Percentiles rank a stretch among this genome's conserved stretches.
phyloP scores from a whole-genome alignment of 2,329 filamentous ascomycete genomes.

The Ophiognomonia clavigignenti-juglandacearum region DNA sequence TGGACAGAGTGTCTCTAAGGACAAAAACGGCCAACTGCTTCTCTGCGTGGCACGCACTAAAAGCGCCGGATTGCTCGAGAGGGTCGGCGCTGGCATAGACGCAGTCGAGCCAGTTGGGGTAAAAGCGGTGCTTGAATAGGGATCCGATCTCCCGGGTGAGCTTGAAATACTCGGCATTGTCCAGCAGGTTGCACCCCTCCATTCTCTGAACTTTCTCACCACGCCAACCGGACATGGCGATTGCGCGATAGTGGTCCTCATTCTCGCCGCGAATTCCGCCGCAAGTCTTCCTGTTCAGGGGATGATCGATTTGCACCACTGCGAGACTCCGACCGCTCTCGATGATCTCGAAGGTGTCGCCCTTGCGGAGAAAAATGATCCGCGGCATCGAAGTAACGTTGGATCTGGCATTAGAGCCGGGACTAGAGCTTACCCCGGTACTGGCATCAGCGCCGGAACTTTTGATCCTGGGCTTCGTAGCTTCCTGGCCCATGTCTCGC shows the following conservation, averaged over 20 bases:
- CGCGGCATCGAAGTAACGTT: too few relatives aligned
- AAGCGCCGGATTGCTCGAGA: not conserved
- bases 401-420: too few relatives aligned
- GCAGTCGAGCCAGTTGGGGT: not conserved
- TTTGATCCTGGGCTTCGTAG: not conserved
- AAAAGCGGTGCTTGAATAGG: not conserved
- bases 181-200: not conserved
- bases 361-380: not conserved
- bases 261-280: not conserved
- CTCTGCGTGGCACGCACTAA: not conserved
- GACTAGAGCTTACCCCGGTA: too few relatives aligned
- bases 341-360: not conserved
- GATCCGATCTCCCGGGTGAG: not conserved
- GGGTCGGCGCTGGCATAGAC: not conserved
- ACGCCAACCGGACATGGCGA: conserved; percentile 4
- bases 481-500: not conserved
- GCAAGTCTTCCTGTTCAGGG: not conserved
- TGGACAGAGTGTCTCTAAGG: not conserved
- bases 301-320: not conserved
- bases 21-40: not conserved
- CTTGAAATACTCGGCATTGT: not conserved
- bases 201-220: not conserved
- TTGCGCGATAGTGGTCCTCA: not conserved
- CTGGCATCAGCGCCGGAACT: too few relatives aligned
- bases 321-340: not conserved